These are phyloP conservation scores for Sphagnum tenellum DNA, from an alignment of 225 moss, liverwort and hornwort genomes.

Conservation along the genomic window DNA sequence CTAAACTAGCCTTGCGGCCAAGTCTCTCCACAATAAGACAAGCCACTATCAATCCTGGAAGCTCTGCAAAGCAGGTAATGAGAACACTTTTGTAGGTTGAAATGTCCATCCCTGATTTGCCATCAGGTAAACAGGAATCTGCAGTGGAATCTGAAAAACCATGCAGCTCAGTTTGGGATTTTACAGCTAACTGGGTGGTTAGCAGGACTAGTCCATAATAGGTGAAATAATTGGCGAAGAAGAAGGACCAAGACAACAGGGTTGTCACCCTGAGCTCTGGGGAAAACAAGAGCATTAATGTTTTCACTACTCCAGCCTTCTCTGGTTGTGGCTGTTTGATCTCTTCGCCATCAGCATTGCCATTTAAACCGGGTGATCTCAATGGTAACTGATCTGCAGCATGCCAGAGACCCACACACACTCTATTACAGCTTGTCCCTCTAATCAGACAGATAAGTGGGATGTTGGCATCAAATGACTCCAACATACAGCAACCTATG, in stretches of 20 bases:
- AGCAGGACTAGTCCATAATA: slow-evolving; percentile 93
- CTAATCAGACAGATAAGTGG: no score
- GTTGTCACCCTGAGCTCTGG: slow-evolving; percentile 64
- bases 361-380: neutral
- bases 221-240: slow-evolving; percentile 83
- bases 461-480: no score
- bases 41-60: slow-evolving; percentile 79
- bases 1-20: slow-evolving; percentile 67
- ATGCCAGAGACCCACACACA: no score
- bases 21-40: slow-evolving; percentile 81
- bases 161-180: slow-evolving; percentile 11
- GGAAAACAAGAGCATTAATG: slow-evolving; percentile 56
- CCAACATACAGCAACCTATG: no score
- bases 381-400: no score
- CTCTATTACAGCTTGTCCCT: no score
- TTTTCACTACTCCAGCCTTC: slow-evolving; percentile 16
- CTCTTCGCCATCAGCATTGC: neutral
- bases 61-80: slow-evolving; percentile 71
- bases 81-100: slow-evolving; percentile 76
- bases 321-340: neutral
- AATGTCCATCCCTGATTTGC: slow-evolving; percentile 45
- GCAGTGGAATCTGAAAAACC: neutral
- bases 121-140: slow-evolving; percentile 27
- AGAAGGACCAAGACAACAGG: slow-evolving; percentile 65
- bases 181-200: slow-evolving; percentile 73